phyloP scores from a whole-genome alignment of 164 flowering plant species.

The Magnolia officinalis region DNA sequence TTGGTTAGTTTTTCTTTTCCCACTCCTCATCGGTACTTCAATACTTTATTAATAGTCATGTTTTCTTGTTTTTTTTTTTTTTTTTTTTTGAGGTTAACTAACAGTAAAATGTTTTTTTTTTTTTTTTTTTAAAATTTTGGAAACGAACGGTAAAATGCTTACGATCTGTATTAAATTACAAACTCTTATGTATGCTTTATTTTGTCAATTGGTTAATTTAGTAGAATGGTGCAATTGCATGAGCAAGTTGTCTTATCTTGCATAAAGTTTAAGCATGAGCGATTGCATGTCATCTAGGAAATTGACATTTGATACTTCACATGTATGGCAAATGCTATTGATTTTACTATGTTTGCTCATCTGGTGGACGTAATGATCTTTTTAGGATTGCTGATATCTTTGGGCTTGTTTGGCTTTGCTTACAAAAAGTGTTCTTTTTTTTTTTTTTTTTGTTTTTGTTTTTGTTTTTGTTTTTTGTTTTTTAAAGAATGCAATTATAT shows the following conservation, averaged over 20 bases:
- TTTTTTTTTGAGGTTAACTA: not conserved
- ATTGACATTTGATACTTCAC: not conserved
- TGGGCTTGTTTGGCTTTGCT: too few relatives aligned
- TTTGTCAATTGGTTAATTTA: not conserved
- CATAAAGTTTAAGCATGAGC: not conserved
- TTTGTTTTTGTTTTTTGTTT: too few relatives aligned
- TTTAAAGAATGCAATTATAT: too few relatives aligned
- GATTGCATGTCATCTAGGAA: not conserved
- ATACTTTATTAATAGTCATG: not conserved
- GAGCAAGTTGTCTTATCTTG: not conserved
- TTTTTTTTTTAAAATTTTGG: not conserved
- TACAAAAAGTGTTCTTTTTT: too few relatives aligned
- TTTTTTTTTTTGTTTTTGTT: too few relatives aligned
- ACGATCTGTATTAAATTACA: not conserved
- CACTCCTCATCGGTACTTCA: not conserved
- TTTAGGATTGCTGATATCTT: too few relatives aligned
- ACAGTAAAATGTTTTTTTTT: too few relatives aligned
- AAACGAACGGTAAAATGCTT: not conserved
- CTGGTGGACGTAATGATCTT: not conserved
- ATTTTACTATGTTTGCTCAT: not conserved
- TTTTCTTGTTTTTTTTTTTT: too few relatives aligned
- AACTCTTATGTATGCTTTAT: not conserved
- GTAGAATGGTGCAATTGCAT: not conserved
- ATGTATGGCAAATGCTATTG: not conserved
- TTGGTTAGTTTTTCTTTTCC: conserved; percentile 41